These are phyloP conservation scores for Penstemon eatonii DNA, from an alignment of 257 asterid species.

Conservation along the genomic window DNA sequence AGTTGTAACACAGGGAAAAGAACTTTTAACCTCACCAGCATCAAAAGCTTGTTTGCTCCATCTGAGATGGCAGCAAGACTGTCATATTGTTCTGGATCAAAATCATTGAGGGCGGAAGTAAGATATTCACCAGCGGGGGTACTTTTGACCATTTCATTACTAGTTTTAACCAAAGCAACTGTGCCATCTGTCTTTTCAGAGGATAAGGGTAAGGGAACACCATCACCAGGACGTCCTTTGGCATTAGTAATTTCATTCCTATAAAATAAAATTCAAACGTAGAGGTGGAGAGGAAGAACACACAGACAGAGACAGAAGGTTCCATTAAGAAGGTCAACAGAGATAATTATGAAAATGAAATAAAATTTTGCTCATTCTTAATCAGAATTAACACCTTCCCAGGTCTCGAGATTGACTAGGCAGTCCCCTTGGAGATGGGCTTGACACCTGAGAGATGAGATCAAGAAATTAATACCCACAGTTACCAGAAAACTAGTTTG, in stretches of 20 bases:
- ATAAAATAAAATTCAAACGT: conserved; percentile 32
- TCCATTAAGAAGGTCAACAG: conserved; percentile 21
- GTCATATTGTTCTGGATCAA: conserved; percentile 97
- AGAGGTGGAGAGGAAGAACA: neutral
- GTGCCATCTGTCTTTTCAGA: conserved; percentile 63
- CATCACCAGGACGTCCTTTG: conserved; percentile 60
- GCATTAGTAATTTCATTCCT: conserved; percentile 56
- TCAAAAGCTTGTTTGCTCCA: conserved; percentile 98
- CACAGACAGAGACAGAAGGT: neutral
- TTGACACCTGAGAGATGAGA: conserved; percentile 57
- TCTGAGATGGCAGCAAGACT: conserved; percentile 97
- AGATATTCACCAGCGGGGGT: conserved; percentile 99
- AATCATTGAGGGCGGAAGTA: conserved; percentile 86
- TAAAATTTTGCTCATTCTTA: conserved; percentile 7
- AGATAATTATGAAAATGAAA: conserved; percentile 6
- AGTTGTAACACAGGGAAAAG: conserved; percentile 25
- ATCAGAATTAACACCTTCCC: conserved; percentile 57
- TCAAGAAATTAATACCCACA: conserved; percentile 22
- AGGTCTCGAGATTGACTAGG: conserved; percentile 53
- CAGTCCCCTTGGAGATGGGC: conserved; percentile 63
- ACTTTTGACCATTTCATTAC: conserved; percentile 67
- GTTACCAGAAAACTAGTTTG: conserved; percentile 26
- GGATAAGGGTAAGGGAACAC: conserved; percentile 47
- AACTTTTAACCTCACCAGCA: conserved; percentile 68
- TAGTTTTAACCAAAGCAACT: conserved; percentile 77